Base-by-base conservation (phyloP, 2,329 filamentous ascomycete genomes). In the Macrophomina pseudophaseolina region DNA sequence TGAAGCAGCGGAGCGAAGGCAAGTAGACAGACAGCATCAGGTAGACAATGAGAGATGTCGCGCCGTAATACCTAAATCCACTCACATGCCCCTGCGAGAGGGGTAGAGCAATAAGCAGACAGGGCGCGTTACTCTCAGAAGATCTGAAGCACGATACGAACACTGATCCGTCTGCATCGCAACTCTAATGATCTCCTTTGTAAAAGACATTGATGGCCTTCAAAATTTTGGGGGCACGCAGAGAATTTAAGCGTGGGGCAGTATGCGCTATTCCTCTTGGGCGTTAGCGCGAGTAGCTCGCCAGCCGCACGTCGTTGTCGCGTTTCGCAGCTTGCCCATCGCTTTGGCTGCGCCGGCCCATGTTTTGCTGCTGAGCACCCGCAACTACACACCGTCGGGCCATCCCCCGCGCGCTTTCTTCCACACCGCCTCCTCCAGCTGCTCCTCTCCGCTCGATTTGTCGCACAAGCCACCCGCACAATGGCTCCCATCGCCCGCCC, bases 101-200 rank as follows among this genome's bases (percentile, higher is more conserved):
- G 44, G 78, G 75, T 79, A 74, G 75, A 80, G 75, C 74, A 75
- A 80, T 80, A 70, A 71, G 56, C 91, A 75, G 73, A 80, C 77
- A 88, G 87, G 89, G 85, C 83, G 83, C 81, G 80, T 83, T 87
- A 84, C 78, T 91, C 92, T 96, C 92, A 91, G 94, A 91, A 91
- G 86, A 91, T 93, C 92, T 90, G 94, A 93, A 99, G 95, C 95
- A 92, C 94, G 94, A 91, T 92, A 91, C 89, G 93, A 93, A 91
- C 87, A 98, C 87, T 92, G 92, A 94, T 75, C 70, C 78, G 88
- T 91, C 88, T 91, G 88, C 89, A 91, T 91, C 94, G 94, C 96
- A 95, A 99, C 95, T 99, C 95, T 98, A 98, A 94, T 91, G 92
- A 91, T 88, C 90, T 91, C 90, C 93, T 73, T 66, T 66, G 49